phyloP scores from a whole-genome alignment of 345 rosid species.

The Atalantia buxifolia region DNA sequence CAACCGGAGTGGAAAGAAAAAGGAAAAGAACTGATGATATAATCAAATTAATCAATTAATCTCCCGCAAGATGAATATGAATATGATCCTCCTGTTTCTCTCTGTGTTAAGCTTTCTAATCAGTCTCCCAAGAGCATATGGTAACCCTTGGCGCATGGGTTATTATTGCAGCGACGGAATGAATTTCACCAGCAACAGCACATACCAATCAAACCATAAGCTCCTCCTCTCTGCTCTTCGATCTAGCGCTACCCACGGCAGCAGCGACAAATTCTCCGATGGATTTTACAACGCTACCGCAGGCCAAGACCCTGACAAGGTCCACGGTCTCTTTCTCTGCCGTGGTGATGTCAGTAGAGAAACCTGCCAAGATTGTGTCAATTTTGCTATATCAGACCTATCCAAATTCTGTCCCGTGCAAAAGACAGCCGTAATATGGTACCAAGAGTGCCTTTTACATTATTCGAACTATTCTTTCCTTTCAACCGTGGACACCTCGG shows the following conservation, averaged over 20 bases:
- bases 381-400: not conserved
- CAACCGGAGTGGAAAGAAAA: too few relatives aligned
- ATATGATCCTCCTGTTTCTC: not conserved
- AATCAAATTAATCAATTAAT: too few relatives aligned
- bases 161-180: not conserved
- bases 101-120: not conserved
- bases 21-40: too few relatives aligned
- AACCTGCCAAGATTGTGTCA: not conserved
- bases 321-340: conserved; percentile 18
- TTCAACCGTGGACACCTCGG: not conserved
- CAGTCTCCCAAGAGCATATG: not conserved
- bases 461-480: conserved; percentile 8
- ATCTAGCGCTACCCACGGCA: not conserved
- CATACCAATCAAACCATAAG: conserved; percentile 6
- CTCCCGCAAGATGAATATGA: too few relatives aligned
- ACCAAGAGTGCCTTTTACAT: conserved; percentile 10
- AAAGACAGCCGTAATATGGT: conserved; percentile 1
- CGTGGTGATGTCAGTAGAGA: not conserved
- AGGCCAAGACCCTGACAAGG: conserved; percentile 8
- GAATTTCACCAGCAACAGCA: conserved; percentile 2
- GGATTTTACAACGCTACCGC: not conserved
- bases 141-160: not conserved
- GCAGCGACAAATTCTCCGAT: not conserved
- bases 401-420: not conserved
- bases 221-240: conserved; percentile 1